A percentile compares a stretch with the other conserved stretches of the same genome.
Conservation (phyloP, 768 basidiomycete species). For the Tylopilus intermedius region DNA sequence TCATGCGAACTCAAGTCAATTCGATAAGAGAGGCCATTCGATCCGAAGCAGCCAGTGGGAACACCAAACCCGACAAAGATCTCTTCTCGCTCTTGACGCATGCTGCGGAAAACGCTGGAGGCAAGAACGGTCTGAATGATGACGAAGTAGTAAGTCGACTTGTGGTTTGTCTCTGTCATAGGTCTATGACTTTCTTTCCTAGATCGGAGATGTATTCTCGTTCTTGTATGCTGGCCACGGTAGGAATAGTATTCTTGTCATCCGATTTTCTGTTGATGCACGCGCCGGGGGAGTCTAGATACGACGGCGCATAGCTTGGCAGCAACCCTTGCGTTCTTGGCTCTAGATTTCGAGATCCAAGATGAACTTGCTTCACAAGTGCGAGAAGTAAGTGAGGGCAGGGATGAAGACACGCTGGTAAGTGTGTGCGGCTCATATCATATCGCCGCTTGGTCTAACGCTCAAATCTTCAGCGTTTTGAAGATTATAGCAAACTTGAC, state of each 20-base stretch:
- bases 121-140: slow-evolving; percentile 13
- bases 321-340: slow-evolving; percentile 29
- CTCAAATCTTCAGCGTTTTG: slow-evolving; percentile 11
- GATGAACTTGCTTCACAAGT: slow-evolving; percentile 29
- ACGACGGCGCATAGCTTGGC: slow-evolving; percentile 30
- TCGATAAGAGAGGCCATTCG: slow-evolving; percentile 2
- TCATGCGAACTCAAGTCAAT: slow-evolving; percentile 15
- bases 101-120: slow-evolving; percentile 14
- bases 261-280: not conserved
- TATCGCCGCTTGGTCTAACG: not conserved
- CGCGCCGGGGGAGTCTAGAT: slow-evolving; percentile 4
- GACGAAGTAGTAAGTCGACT: slow-evolving; percentile 14
- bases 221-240: slow-evolving; percentile 57
- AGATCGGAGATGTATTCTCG: slow-evolving; percentile 50
- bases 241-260: slow-evolving; percentile 14
- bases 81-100: slow-evolving; percentile 14
- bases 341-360: slow-evolving; percentile 29
- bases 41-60: not conserved
- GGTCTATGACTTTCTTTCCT: not conserved
- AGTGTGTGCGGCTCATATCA: not conserved
- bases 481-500: slow-evolving; percentile 27
- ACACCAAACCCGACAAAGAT: slow-evolving; percentile 2
- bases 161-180: not conserved
- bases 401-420: slow-evolving; percentile 16
- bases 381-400: slow-evolving; percentile 18